Base-by-base conservation (phyloP, 306 rosid genomes). In the Prunus mira region DNA sequence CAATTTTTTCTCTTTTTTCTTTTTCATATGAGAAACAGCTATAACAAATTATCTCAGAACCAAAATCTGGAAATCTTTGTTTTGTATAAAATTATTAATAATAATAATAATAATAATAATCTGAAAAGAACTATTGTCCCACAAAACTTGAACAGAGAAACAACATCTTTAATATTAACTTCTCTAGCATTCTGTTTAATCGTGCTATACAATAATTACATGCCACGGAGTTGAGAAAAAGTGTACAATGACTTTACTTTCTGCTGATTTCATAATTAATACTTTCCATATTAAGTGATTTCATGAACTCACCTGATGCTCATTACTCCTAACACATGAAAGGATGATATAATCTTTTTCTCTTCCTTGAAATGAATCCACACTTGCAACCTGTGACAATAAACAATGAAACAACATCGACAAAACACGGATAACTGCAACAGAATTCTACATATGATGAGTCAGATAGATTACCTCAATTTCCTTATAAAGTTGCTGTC, bases 301-400 rank as follows among this genome's bases (percentile, higher is more conserved):
- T 45, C 2, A 34, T 28, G 8, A 66, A 83, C 93, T 62, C 80
- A 96, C 99, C 98, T 96, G 99, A 83, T 96, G 99, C 82, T 96
- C 99, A 71, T 96, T 96, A 84, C 99, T 96, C 83, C 99, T 89
- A 34, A 96, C 99, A 82, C 99, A 96, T 5, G 99, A 96, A 63
- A 96, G 85, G 79, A 96, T 96, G 80, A 96, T 96, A 72, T 92
- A 96, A 82, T 96, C 99, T 82, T 96, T 96, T 80, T 96, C 99
- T 88, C 99, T 93, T 84, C 99, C 99, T 82, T 96, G 99, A 86
- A 96, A 96, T 69, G 99, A 96, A 89, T 96, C 99, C 19, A 96
- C 99, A 71, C 99, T 96, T 20, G 99, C 99, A 91, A 96, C 99
- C 99, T 96, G 87, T 70, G 78, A 82, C 25, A 77, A 74, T 52